phyloP scores from a whole-genome alignment of 257 asterid species.

The Mentha longifolia region DNA sequence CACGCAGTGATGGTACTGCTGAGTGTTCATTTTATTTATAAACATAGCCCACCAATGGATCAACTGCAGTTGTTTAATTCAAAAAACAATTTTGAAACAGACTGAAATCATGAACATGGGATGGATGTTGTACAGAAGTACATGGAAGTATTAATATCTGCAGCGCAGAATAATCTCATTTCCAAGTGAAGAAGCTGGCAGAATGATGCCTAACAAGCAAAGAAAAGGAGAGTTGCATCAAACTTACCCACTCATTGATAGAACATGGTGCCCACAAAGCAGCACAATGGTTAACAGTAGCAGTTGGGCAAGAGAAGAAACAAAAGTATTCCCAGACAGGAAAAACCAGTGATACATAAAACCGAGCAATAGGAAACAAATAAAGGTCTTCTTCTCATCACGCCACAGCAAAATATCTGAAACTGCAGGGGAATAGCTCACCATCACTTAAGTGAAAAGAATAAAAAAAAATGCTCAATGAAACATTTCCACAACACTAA shows the following conservation, averaged over 20 bases:
- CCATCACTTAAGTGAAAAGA: conserved; percentile 35
- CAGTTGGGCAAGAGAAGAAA: conserved; percentile 74
- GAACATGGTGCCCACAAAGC: conserved; percentile 62
- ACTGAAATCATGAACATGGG: conserved; percentile 14
- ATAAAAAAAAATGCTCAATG: conserved; percentile 3
- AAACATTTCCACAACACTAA: conserved; percentile 16
- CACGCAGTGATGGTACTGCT: not conserved
- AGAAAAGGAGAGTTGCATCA: conserved; percentile 2
- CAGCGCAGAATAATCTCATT: conserved; percentile 8
- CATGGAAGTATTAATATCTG: not conserved
- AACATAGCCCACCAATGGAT: not conserved
- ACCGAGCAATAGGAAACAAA: conserved; percentile 58
- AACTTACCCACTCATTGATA: conserved; percentile 73
- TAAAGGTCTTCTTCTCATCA: conserved; percentile 78
- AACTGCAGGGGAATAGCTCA: conserved; percentile 58
- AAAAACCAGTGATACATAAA: conserved; percentile 83
- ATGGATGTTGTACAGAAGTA: conserved; percentile 13
- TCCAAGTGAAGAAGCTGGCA: conserved; percentile 24
- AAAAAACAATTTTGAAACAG: conserved; percentile 8
- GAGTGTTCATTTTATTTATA: not conserved
- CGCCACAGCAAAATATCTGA: conserved; percentile 96
- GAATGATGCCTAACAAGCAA: conserved; percentile 14
- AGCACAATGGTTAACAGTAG: conserved; percentile 59
- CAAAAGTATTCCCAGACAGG: conserved; percentile 71
- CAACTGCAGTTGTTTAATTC: conserved; percentile 22